Base-by-base conservation (phyloP, 2,329 filamentous ascomycete genomes). In the Ascochyta viciae-villosae region DNA sequence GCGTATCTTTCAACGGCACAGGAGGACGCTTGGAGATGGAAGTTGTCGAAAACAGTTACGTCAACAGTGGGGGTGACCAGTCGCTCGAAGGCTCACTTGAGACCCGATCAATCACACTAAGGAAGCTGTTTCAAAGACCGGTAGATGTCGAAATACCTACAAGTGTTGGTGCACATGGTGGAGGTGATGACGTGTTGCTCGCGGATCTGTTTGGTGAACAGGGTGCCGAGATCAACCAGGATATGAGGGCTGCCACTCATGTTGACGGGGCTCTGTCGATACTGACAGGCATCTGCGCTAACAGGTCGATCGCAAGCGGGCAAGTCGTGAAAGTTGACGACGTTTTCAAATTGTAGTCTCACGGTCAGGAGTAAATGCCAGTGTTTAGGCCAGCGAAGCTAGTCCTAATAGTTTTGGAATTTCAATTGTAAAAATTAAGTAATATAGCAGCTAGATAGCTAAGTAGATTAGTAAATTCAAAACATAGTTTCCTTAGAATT, bases 11-110 rank as follows among this genome's bases (percentile, higher is more conserved):
- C 68, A 86, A 85, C 63, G 84, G 85, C 4, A 87, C 81, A 0
- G 81, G 80, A 4, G 85, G 86, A 0, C 75, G 85, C 0, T 67
- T 88, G 2, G 85, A 88, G 72, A 77, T 86, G 52, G 84, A 87
- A 63, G 83, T 88, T 0, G 83, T 87, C 0, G 86, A 88, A 71
- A 84, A 83, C 55, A 83, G 82, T 61, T 87, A 87, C 24, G 65
- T 69, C 35, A 87, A 86, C 66, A 82, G 83, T 1, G 85, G 84
- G 0, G 85, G 85, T 0, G 83, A 85, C 27, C 84, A 86, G 67
- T 77, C 80, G 2, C 67, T 77, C 0, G 83, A 86, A 62, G 84
- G 84, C 0, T 81, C 80, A 0, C 70, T 85, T 8, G 83, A 85
- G 64, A 76, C 69, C 41, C 76, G 79, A 40, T 77, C 76, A 2